These are phyloP conservation scores for Phialemonium atrogriseum DNA, from an alignment of 2,329 filamentous ascomycete species.

Conservation along the genomic window DNA sequence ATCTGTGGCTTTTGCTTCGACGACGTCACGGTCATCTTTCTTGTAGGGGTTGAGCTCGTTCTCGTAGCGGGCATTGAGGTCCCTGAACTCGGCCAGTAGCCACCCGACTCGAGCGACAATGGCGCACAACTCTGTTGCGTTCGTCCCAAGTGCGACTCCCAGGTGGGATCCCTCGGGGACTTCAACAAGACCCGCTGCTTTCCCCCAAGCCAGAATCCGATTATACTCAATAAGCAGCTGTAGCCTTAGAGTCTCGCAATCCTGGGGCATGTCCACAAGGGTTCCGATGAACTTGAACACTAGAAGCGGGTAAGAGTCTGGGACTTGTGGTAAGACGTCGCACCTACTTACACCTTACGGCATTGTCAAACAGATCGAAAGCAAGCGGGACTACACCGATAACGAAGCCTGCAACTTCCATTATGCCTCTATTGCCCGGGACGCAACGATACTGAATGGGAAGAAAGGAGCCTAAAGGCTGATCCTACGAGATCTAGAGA, in stretches of 20 bases:
- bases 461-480: no score
- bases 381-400: slow-evolving; percentile 13
- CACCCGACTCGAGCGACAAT: slow-evolving; percentile 15
- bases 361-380: slow-evolving; percentile 16
- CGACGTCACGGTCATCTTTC: background rate
- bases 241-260: slow-evolving; percentile 15
- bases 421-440: slow-evolving; percentile 4
- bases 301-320: slow-evolving; percentile 1
- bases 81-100: slow-evolving; percentile 15
- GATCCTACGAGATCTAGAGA: no score
- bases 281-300: slow-evolving; percentile 17
- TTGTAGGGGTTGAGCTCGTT: slow-evolving; percentile 12
- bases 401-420: slow-evolving; percentile 9
- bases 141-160: slow-evolving; percentile 10
- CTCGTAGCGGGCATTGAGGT: slow-evolving; percentile 14
- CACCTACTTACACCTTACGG: slow-evolving; percentile 10
- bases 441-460: no score
- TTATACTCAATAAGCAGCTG: slow-evolving; percentile 19
- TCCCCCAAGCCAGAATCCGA: slow-evolving; percentile 16
- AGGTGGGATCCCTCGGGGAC: slow-evolving; percentile 12
- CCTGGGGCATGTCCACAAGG: slow-evolving; percentile 16
- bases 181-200: slow-evolving; percentile 15
- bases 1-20: slow-evolving; percentile 8
- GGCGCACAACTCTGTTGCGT: slow-evolving; percentile 14
- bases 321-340: background rate